Evolutionary conservation across 2,329 filamentous ascomycete genomes (phyloP).

Genomic region (Simplicillium aogashimaense): DNA sequence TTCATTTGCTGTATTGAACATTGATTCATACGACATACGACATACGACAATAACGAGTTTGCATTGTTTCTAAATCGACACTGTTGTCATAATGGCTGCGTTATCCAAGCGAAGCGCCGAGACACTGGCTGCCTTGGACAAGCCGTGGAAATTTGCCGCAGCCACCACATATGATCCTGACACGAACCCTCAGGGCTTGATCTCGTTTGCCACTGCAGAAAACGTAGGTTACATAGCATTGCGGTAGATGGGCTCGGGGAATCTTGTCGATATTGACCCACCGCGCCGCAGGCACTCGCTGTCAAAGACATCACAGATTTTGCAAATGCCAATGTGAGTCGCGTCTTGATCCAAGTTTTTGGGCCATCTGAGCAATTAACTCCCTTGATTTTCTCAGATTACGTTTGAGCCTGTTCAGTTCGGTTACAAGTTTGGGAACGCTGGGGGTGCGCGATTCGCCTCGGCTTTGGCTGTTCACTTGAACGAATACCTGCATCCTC

Average conservation of each 20-base stretch:
- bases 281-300: constrained; percentile 23
- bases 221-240: constrained; percentile 20
- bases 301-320: constrained; percentile 22
- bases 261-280: not conserved
- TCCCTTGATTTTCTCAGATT: constrained; percentile 14
- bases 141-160: constrained; percentile 23
- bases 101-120: constrained; percentile 15
- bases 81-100: constrained; percentile 2
- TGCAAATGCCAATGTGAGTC: constrained; percentile 19
- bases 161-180: constrained; percentile 24
- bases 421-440: constrained; percentile 24
- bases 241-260: not conserved
- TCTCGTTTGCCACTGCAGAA: constrained; percentile 39
- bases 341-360: not conserved
- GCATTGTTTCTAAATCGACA: no score
- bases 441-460: constrained; percentile 23
- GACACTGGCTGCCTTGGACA: constrained; percentile 12
- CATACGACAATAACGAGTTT: no score
- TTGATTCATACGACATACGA: no score
- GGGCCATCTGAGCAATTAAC: not conserved
- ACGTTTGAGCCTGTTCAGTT: constrained; percentile 19
- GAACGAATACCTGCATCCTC: constrained; percentile 25
- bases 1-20: no score
- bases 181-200: constrained; percentile 27
- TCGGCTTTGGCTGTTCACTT: constrained; percentile 23